Conservation (phyloP, 169 alveolate genomes). For the Babesia bigemina region DNA sequence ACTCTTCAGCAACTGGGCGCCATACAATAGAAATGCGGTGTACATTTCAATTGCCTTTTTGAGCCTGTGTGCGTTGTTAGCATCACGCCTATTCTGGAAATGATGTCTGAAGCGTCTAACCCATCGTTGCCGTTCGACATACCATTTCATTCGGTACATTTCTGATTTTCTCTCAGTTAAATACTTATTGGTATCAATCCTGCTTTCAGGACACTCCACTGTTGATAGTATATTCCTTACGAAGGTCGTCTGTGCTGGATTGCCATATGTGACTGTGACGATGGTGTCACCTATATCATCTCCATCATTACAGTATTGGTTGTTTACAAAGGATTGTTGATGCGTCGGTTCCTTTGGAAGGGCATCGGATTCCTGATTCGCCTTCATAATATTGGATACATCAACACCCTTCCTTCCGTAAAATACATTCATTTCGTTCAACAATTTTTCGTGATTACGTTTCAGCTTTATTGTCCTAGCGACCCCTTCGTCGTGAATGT, state of each 20-base stretch:
- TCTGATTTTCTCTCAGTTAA: background rate
- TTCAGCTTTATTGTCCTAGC: conserved; percentile 20
- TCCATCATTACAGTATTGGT: background rate
- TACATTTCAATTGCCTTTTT: conserved; percentile 63
- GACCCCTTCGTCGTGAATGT: background rate
- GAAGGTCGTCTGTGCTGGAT: conserved; percentile 28
- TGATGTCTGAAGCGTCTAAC: conserved; percentile 22
- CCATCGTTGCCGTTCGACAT: conserved; percentile 57
- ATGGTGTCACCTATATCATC: conserved; percentile 12
- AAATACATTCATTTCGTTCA: conserved; percentile 56
- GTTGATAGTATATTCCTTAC: conserved; percentile 38
- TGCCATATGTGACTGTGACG: conserved; percentile 39
- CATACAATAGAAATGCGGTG: conserved; percentile 8
- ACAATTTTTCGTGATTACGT: conserved; percentile 13
- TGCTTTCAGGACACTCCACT: conserved; percentile 38
- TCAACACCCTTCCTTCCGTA: conserved; percentile 26
- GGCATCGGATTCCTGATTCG: background rate
- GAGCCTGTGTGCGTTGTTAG: conserved; percentile 40
- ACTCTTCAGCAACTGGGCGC: background rate
- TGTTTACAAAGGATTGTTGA: background rate
- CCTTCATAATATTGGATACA: conserved; percentile 2
- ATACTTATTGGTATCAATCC: conserved; percentile 18
- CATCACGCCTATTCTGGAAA: conserved; percentile 39
- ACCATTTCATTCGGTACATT: conserved; percentile 39
- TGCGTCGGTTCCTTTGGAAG: too few species aligned